These are phyloP conservation scores for Fermentozyma sake DNA, from an alignment of 1,139 yeast genomes.

Conservation along the genomic window DNA sequence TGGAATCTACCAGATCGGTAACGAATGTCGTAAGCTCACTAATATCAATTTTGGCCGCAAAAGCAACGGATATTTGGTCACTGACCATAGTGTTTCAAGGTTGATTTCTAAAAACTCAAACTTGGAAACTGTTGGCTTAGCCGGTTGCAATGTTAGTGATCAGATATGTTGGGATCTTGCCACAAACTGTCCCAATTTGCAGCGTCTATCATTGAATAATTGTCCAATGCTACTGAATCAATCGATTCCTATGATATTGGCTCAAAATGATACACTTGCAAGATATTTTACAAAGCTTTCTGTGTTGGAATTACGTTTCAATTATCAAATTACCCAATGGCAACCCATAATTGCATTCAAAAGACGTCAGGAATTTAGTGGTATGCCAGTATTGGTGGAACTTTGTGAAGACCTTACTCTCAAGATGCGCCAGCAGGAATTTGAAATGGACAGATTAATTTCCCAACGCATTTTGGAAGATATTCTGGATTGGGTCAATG, in stretches of 20 bases:
- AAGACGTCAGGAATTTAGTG: constrained; percentile 50
- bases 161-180: constrained; percentile 79
- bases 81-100: constrained; percentile 63
- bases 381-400: constrained; percentile 61
- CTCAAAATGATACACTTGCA: constrained; percentile 7
- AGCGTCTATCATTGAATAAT: constrained; percentile 73
- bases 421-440: constrained; percentile 59
- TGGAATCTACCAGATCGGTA: constrained; percentile 64
- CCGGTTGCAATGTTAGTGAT: constrained; percentile 83
- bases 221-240: constrained; percentile 64
- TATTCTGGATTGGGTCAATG: constrained; percentile 55
- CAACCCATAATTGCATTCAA: constrained; percentile 66
- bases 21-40: constrained; percentile 51
- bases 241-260: constrained; percentile 59
- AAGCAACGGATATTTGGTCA: constrained; percentile 58
- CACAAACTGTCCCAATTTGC: constrained; percentile 44
- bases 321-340: constrained; percentile 54
- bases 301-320: constrained; percentile 74
- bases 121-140: constrained; percentile 74
- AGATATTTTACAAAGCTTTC: constrained; percentile 48
- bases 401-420: constrained; percentile 67
- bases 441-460: constrained; percentile 51
- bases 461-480: constrained; percentile 52
- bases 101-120: constrained; percentile 51
- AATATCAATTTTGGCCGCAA: constrained; percentile 79